Percentiles rank a stretch among this genome's conserved stretches.
Conservation (phyloP, 768 basidiomycete genomes). For the Pisolithus albus region DNA sequence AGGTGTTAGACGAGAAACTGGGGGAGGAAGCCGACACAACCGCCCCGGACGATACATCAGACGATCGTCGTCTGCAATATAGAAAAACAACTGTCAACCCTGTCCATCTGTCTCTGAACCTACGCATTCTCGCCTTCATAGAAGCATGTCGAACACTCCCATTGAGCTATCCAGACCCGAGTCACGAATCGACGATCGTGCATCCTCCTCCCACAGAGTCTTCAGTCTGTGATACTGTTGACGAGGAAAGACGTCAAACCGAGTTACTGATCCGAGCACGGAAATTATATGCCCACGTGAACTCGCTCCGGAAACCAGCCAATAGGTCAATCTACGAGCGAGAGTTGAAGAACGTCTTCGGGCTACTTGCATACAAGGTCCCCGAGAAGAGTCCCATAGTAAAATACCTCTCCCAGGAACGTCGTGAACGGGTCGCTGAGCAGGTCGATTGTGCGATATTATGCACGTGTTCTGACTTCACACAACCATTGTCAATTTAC, state of each 20-base stretch:
- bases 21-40: neutral
- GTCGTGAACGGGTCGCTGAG: slow-evolving; percentile 78
- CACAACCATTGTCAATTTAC: neutral
- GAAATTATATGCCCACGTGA: slow-evolving; percentile 60
- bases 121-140: slow-evolving; percentile 82
- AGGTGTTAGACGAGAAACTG: slow-evolving; percentile 43
- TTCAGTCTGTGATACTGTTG: slow-evolving; percentile 16
- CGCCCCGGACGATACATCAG: slow-evolving; percentile 18
- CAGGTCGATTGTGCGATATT: slow-evolving; percentile 85
- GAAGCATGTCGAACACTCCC: slow-evolving; percentile 76
- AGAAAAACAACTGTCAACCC: slow-evolving; percentile 61
- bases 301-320: slow-evolving; percentile 43
- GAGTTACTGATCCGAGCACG: slow-evolving; percentile 51
- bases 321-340: slow-evolving; percentile 58
- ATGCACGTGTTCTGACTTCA: slow-evolving; percentile 40
- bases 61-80: slow-evolving; percentile 38
- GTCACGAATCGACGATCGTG: slow-evolving; percentile 5
- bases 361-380: slow-evolving; percentile 75
- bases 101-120: slow-evolving; percentile 72
- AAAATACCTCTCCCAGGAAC: slow-evolving; percentile 67
- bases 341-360: slow-evolving; percentile 70
- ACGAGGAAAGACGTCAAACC: slow-evolving; percentile 37
- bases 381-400: slow-evolving; percentile 73
- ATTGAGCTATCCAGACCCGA: slow-evolving; percentile 33
- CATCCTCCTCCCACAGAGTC: slow-evolving; percentile 7